phyloP scores from a whole-genome alignment of 495 filamentous ascomycete species.

The Daldinia bambusicola region DNA sequence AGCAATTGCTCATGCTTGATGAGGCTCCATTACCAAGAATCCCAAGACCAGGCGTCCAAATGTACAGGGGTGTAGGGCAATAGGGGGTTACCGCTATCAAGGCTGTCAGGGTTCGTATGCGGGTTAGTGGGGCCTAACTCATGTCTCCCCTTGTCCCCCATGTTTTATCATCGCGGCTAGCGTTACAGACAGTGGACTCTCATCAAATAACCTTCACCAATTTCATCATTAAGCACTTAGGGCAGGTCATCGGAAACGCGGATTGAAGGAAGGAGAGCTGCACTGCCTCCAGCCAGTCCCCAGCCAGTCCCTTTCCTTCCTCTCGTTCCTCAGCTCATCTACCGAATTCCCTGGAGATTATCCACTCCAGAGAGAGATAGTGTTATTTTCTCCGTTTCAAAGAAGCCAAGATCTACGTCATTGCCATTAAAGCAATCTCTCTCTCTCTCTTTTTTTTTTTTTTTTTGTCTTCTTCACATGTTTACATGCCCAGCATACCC shows the following conservation, averaged over 20 bases:
- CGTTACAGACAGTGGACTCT: constrained; percentile 42
- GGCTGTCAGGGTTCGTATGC: constrained; percentile 28
- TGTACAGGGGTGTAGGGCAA: constrained; percentile 33
- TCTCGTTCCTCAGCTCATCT: background rate
- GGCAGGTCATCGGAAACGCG: constrained; percentile 38
- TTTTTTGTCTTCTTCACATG: constrained; percentile 19
- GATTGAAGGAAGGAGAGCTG: constrained; percentile 36
- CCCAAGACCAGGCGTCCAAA: constrained; percentile 15
- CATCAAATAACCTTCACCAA: constrained; percentile 39
- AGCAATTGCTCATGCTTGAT: constrained; percentile 16
- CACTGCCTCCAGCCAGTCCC: constrained; percentile 30
- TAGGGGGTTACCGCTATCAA: constrained; percentile 20
- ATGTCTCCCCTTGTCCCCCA: constrained; percentile 28
- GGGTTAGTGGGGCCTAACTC: constrained; percentile 19
- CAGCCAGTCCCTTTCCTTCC: background rate
- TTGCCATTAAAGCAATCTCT: constrained; percentile 30
- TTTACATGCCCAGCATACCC: background rate
- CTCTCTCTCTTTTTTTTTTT: background rate
- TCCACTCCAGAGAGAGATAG: constrained; percentile 3
- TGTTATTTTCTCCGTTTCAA: constrained; percentile 22
- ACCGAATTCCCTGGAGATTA: background rate
- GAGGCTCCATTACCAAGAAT: constrained; percentile 40
- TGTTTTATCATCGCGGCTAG: constrained; percentile 43
- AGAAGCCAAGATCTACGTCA: constrained; percentile 36
- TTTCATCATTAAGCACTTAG: constrained; percentile 19